These are phyloP conservation scores for Penicillium waksmanii DNA, from an alignment of 495 filamentous ascomycete genomes.

Conservation along the genomic window DNA sequence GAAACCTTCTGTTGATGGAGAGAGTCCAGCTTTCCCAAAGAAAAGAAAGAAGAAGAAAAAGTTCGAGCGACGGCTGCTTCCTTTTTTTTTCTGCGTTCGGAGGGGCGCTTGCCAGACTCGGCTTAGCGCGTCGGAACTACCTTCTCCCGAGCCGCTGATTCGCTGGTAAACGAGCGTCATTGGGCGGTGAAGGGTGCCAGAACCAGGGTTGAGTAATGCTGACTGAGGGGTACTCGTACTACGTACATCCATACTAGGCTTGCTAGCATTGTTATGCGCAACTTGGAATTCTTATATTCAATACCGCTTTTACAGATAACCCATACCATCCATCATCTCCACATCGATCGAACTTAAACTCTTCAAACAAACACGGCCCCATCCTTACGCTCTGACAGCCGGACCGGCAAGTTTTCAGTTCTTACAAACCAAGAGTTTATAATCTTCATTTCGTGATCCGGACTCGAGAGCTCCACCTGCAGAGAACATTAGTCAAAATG, in stretches of 20 bases:
- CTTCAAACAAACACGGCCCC: not conserved
- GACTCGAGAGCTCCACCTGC: slow-evolving; percentile 32
- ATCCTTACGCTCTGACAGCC: slow-evolving; percentile 9
- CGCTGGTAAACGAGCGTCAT: slow-evolving; percentile 41
- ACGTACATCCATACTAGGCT: too few species aligned
- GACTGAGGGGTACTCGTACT: not conserved
- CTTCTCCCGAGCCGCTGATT: slow-evolving; percentile 25
- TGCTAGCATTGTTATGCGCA: too few species aligned
- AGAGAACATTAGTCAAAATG: slow-evolving; percentile 11
- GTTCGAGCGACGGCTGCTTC: slow-evolving; percentile 40
- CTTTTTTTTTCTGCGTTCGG: slow-evolving; percentile 36
- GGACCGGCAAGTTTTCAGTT: slow-evolving; percentile 30
- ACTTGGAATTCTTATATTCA: not conserved
- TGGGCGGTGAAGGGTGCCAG: not conserved
- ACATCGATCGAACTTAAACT: not conserved
- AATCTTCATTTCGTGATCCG: slow-evolving; percentile 34
- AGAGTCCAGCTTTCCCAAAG: slow-evolving; percentile 58
- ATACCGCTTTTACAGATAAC: not conserved
- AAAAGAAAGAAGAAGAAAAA: slow-evolving; percentile 57
- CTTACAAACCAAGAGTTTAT: slow-evolving; percentile 41
- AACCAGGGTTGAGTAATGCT: not conserved
- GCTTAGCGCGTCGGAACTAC: slow-evolving; percentile 28
- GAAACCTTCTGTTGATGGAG: slow-evolving; percentile 56
- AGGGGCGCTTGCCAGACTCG: slow-evolving; percentile 17
- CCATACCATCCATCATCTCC: not conserved